Evolutionary conservation across 176 grass and related monocot genomes (phyloP).

Genomic region (Cenchrus fungigraminus): DNA sequence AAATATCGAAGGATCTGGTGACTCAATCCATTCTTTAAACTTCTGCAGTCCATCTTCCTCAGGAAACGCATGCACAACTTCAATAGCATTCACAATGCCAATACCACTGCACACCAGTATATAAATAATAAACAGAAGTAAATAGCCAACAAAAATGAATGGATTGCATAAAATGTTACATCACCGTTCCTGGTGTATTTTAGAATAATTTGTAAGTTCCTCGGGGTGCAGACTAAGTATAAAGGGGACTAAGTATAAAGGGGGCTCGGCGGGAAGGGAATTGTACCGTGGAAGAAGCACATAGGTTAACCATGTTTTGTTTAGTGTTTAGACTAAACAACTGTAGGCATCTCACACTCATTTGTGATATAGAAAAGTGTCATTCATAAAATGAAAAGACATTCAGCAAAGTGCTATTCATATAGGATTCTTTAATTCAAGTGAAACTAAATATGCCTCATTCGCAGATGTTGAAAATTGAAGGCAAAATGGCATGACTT

Average conservation of each 20-base stretch:
- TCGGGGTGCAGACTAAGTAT: not conserved
- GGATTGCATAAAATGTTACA: not conserved
- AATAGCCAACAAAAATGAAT: not conserved
- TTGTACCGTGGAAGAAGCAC: not conserved
- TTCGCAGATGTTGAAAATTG: not conserved
- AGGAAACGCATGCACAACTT: constrained; percentile 93
- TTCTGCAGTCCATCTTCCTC: constrained; percentile 89
- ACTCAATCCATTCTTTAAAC: constrained; percentile 98
- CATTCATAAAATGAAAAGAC: not conserved
- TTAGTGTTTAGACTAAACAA: not conserved
- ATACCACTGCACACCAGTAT: constrained; percentile 74
- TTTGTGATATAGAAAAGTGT: not conserved
- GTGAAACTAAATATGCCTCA: constrained; percentile 3
- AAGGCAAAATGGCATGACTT: not conserved
- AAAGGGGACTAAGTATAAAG: not conserved
- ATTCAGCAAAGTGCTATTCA: not conserved
- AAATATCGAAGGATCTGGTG: constrained; percentile 86
- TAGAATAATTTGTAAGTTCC: not conserved
- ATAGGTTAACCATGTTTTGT: not conserved
- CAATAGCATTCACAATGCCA: constrained; percentile 98
- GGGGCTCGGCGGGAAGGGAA: not conserved
- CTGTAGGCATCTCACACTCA: not conserved
- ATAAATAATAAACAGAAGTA: constrained; percentile 15
- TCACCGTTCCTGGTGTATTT: not conserved
- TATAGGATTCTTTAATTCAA: constrained; percentile 10